Conservation (phyloP, 495 filamentous ascomycete genomes). For the Aspergillus biplanus region DNA sequence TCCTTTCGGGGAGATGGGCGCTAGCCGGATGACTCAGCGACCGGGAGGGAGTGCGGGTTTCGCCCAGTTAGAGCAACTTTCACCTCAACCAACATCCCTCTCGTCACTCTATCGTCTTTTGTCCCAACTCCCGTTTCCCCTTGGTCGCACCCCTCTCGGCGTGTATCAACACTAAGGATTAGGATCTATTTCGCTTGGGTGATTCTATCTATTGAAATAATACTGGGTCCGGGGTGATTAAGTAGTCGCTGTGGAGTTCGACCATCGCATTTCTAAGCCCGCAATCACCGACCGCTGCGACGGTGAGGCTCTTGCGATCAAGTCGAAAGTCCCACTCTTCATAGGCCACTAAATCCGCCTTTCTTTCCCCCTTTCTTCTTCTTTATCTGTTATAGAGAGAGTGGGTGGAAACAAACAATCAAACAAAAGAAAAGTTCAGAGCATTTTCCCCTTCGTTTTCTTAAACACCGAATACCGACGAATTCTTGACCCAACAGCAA, state of each 20-base stretch:
- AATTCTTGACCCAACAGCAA: slow-evolving; percentile 18
- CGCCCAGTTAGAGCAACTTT: slow-evolving; percentile 46
- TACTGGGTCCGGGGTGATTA: slow-evolving; percentile 16
- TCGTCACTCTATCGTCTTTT: slow-evolving; percentile 22
- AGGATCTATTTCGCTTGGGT: slow-evolving; percentile 8
- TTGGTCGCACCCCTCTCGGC: neutral
- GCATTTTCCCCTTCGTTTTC: slow-evolving; percentile 11
- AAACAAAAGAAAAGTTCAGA: slow-evolving; percentile 10
- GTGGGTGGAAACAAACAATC: neutral
- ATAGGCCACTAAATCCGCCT: slow-evolving; percentile 15
- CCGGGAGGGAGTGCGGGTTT: slow-evolving; percentile 41
- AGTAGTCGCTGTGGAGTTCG: slow-evolving; percentile 22
- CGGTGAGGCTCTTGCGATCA: slow-evolving; percentile 22
- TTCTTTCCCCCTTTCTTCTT: slow-evolving; percentile 8
- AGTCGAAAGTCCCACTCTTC: slow-evolving; percentile 12
- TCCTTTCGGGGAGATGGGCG: slow-evolving; percentile 8
- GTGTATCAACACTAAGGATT: slow-evolving; percentile 1
- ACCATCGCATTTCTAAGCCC: slow-evolving; percentile 26
- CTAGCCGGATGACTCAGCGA: slow-evolving; percentile 44
- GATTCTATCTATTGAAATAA: slow-evolving; percentile 19
- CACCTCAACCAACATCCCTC: slow-evolving; percentile 46
- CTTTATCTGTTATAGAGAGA: slow-evolving; percentile 15
- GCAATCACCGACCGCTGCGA: slow-evolving; percentile 30
- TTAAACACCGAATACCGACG: slow-evolving; percentile 16
- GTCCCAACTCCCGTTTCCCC: slow-evolving; percentile 9